phyloP scores from a whole-genome alignment of 1,139 yeast genomes.

The Suhomyces bribrorum region DNA sequence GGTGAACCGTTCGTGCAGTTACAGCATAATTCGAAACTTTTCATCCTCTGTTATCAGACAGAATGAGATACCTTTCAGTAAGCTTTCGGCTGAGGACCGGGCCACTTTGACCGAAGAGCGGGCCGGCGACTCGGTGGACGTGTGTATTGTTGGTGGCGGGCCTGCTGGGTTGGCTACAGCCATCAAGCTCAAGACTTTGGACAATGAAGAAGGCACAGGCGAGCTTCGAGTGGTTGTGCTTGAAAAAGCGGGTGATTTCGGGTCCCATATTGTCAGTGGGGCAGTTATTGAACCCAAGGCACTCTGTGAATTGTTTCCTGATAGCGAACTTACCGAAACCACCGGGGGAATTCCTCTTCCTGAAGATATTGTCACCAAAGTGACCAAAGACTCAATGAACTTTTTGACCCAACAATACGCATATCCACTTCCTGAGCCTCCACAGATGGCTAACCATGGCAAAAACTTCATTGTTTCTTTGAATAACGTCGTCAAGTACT shows the following conservation, averaged over 20 bases:
- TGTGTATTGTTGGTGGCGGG: slow-evolving; percentile 96
- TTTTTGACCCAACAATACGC: slow-evolving; percentile 59
- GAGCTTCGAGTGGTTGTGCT: slow-evolving; percentile 81
- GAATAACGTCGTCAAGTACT: slow-evolving; percentile 76
- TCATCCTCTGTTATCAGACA: background rate
- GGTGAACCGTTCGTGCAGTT: background rate
- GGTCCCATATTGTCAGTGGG: slow-evolving; percentile 88
- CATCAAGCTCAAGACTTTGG: slow-evolving; percentile 81
- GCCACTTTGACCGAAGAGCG: slow-evolving; percentile 59
- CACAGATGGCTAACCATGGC: slow-evolving; percentile 80
- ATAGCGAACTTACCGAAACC: slow-evolving; percentile 53
- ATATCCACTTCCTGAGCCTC: slow-evolving; percentile 86
- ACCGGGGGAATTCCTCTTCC: slow-evolving; percentile 66
- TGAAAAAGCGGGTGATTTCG: slow-evolving; percentile 92
- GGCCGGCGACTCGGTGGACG: slow-evolving; percentile 84
- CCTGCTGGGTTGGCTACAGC: slow-evolving; percentile 98
- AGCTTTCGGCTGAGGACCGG: slow-evolving; percentile 41
- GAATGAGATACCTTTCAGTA: slow-evolving; percentile 2
- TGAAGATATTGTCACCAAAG: slow-evolving; percentile 70
- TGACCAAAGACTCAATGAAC: slow-evolving; percentile 68
- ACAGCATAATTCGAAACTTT: background rate
- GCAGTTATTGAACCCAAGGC: slow-evolving; percentile 93
- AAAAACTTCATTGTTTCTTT: slow-evolving; percentile 84
- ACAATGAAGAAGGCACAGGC: slow-evolving; percentile 63
- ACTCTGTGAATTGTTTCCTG: slow-evolving; percentile 80